Evolutionary conservation across 2,329 filamentous ascomycete genomes (phyloP).

Genomic region (Colletotrichum lupini): DNA sequence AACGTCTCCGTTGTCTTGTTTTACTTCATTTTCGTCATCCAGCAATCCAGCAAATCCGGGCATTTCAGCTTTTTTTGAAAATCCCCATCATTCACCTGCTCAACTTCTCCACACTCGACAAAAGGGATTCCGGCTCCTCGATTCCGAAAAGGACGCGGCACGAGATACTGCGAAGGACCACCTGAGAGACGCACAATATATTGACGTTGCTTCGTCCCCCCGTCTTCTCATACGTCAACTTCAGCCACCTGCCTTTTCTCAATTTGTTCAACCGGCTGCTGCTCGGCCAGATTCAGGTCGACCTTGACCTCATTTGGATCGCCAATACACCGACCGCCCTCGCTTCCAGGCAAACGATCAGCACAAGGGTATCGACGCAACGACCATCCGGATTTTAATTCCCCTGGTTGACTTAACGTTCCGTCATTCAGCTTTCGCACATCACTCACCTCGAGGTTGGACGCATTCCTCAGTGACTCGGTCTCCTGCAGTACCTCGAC

Average conservation of each 20-base stretch:
- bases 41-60: neutral
- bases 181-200: slow-evolving; percentile 29
- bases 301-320: slow-evolving; percentile 30
- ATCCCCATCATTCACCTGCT: neutral
- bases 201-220: slow-evolving; percentile 29
- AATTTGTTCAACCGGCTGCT: slow-evolving; percentile 22
- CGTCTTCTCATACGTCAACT: slow-evolving; percentile 20
- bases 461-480: slow-evolving; percentile 12
- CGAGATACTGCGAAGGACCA: slow-evolving; percentile 28
- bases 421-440: neutral
- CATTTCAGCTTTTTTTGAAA: neutral
- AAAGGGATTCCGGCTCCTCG: slow-evolving; percentile 18
- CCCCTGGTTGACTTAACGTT: neutral
- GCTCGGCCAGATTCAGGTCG: slow-evolving; percentile 31
- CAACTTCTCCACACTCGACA: slow-evolving; percentile 9
- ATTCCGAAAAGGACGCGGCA: slow-evolving; percentile 34
- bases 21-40: slow-evolving; percentile 19
- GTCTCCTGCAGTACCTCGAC: neutral
- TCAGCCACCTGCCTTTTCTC: neutral
- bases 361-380: slow-evolving; percentile 14
- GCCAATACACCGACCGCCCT: slow-evolving; percentile 17
- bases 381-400: neutral
- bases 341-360: slow-evolving; percentile 6
- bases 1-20: slow-evolving; percentile 18
- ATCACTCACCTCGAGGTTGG: slow-evolving; percentile 9